Evolutionary conservation across 2,329 filamentous ascomycete genomes (phyloP).

Genomic region (Sporothrix pseudoabietina): DNA sequence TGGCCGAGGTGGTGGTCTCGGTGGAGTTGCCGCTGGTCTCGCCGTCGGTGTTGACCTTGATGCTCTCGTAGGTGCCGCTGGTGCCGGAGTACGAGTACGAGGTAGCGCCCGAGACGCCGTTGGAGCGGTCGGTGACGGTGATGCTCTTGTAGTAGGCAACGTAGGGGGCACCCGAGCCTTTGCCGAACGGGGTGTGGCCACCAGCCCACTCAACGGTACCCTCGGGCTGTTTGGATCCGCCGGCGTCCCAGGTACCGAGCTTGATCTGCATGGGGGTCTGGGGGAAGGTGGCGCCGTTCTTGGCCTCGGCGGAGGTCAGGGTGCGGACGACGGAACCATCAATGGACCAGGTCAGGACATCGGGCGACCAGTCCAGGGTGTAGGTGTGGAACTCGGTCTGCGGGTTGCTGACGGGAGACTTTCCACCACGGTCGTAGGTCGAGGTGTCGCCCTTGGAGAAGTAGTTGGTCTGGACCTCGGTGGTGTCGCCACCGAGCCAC

Average conservation of each 20-base stretch:
- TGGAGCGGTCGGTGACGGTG: conserved; percentile 57
- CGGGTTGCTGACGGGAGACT: conserved; percentile 60
- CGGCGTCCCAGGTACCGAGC: conserved; percentile 60
- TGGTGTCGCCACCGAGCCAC: conserved; percentile 76
- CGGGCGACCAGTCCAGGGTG: conserved; percentile 66
- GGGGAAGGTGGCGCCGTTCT: conserved; percentile 61
- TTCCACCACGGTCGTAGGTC: conserved; percentile 68
- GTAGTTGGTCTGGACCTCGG: conserved; percentile 85
- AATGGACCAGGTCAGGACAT: conserved; percentile 62
- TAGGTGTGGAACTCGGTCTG: conserved; percentile 63
- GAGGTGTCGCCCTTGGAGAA: conserved; percentile 73
- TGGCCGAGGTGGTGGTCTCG: conserved; percentile 33
- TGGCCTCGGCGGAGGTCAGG: conserved; percentile 49
- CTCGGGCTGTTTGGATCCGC: conserved; percentile 49
- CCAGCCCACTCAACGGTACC: conserved; percentile 71
- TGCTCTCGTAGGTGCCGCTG: conserved; percentile 54
- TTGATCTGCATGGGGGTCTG: conserved; percentile 71
- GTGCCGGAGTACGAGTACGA: conserved; percentile 57
- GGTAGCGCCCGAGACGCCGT: conserved; percentile 51
- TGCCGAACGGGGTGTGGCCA: conserved; percentile 55
- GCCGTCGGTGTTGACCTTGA: conserved; percentile 51
- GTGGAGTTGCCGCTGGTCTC: conserved; percentile 32
- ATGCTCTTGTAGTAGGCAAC: conserved; percentile 60
- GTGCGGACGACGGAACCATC: conserved; percentile 53
- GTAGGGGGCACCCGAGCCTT: conserved; percentile 55